Evolutionary conservation across 768 basidiomycete species (phyloP), one percentile per base, ranked within the genome.

Genomic region (Panus rudis): DNA sequence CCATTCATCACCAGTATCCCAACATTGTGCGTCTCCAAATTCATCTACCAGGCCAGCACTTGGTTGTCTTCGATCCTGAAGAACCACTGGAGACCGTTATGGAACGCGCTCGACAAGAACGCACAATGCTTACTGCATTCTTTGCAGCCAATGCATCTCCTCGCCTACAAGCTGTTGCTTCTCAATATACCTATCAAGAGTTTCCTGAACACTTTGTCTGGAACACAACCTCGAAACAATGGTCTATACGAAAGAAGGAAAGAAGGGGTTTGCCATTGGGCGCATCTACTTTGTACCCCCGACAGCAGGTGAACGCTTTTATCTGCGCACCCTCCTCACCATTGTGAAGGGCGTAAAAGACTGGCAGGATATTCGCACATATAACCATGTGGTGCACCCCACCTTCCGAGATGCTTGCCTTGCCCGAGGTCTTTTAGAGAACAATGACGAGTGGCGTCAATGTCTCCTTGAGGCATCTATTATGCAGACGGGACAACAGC

Each of bases 401-500:
- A 65, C 64, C 1, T 75, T 66, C 38, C 53, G 59, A 24, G 64
- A 61, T 1, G 71, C 72, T 2, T 76, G 73, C 42, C 16, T 58
- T 13, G 62, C 63, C 20, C 37, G 40, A 5, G 72, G 70, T 1
- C 61, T 77, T 0, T 55, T 77, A 4, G 61, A 61, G 25, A 65
- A 73, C 63, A 58, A 68, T 32, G 55, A 63, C 28, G 74, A 76
- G 46, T 60, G 70, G 51, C 50, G 59, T n/a, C 42, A 38, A 16
- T 71, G 72, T 49, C 45, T 78, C 0, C 6, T 54, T 17, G 71
- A 73, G 33, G 75, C 71, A 0, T 27, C 49, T 7, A n/a, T 20
- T 1, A 68, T 73, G 51, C 62, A 69, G 25, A 64, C 63, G 4
- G 74, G 71, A 0, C 3, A 5, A 19, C 52, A 41, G 1, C 56